Conservation (phyloP, 2,329 filamentous ascomycete genomes). For the Setomelanomma holmii region DNA sequence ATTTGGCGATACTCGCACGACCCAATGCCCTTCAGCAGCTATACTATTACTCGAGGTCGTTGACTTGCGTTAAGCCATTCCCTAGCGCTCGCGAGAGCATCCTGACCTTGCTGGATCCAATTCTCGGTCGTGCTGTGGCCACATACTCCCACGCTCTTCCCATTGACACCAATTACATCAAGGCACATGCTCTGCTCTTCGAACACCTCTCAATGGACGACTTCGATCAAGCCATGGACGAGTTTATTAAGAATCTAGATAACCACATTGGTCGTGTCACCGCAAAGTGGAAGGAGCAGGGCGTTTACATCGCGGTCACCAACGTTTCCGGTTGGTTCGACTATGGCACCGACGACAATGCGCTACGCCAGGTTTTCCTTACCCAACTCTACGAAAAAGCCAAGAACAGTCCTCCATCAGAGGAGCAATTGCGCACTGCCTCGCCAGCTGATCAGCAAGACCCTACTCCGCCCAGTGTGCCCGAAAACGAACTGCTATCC, state of each 20-base stretch:
- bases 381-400: conserved; percentile 10
- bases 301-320: conserved; percentile 65
- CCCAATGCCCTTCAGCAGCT: conserved; percentile 75
- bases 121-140: conserved; percentile 48
- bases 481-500: conserved; percentile 24
- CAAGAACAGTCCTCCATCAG: conserved; percentile 15
- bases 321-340: conserved; percentile 62
- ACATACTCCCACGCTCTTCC: conserved; percentile 45
- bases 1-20: conserved; percentile 79
- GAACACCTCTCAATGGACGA: conserved; percentile 57
- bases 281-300: conserved; percentile 63
- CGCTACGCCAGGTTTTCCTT: conserved; percentile 40
- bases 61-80: conserved; percentile 74
- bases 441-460: conserved; percentile 23
- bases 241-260: conserved; percentile 64
- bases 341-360: conserved; percentile 58
- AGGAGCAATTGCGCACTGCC: conserved; percentile 24
- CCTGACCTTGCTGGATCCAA: conserved; percentile 68
- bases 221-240: conserved; percentile 54
- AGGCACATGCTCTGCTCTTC: conserved; percentile 70
- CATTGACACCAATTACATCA: conserved; percentile 68
- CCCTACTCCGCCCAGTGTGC: conserved; percentile 14
- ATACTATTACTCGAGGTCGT: conserved; percentile 73
- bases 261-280: conserved; percentile 62
- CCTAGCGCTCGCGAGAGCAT: conserved; percentile 72